Evolutionary conservation across 1,284 basidiomycete species (phyloP).

Genomic region (Rhodotorula sp.): DNA sequence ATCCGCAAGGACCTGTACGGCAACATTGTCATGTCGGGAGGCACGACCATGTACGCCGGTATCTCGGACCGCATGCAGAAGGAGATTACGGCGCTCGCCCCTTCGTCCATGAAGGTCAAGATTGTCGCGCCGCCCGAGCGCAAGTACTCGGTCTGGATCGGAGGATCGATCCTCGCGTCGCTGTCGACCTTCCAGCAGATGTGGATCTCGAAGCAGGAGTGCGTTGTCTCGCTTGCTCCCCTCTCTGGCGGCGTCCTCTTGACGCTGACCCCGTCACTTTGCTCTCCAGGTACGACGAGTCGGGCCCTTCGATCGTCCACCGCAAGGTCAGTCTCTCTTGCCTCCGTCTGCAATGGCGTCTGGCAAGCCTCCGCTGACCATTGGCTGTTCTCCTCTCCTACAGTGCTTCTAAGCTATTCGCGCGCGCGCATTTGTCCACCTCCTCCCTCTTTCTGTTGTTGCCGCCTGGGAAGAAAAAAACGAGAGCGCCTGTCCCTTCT

Average conservation of each 20-base stretch:
- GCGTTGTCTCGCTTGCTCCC: slow-evolving; percentile 10
- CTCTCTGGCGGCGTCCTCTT: neutral
- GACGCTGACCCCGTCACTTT: neutral
- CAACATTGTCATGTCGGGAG: too few species aligned
- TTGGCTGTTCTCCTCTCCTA: neutral
- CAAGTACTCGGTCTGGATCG: slow-evolving; percentile 76
- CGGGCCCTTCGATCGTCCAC: slow-evolving; percentile 66
- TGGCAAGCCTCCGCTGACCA: too few species aligned
- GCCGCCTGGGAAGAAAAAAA: neutral
- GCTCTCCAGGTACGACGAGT: slow-evolving; percentile 57
- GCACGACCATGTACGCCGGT: too few species aligned
- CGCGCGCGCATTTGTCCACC: too few species aligned
- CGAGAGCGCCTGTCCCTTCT: neutral
- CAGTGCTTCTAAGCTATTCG: slow-evolving; percentile 11
- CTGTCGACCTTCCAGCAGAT: slow-evolving; percentile 90
- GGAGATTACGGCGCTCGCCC: too few species aligned
- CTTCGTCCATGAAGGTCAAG: too few species aligned
- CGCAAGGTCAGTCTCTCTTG: slow-evolving; percentile 44
- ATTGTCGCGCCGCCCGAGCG: too few species aligned
- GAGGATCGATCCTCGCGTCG: slow-evolving; percentile 94
- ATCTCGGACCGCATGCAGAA: too few species aligned
- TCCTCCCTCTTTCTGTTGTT: neutral
- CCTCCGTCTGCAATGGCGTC: neutral
- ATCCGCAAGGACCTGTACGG: too few species aligned
- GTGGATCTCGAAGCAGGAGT: slow-evolving; percentile 75